A percentile compares a stretch with the other conserved stretches of the same genome.
Evolutionary conservation across 2,329 filamentous ascomycete genomes (phyloP).

Genomic region (Alternaria arbusti): DNA sequence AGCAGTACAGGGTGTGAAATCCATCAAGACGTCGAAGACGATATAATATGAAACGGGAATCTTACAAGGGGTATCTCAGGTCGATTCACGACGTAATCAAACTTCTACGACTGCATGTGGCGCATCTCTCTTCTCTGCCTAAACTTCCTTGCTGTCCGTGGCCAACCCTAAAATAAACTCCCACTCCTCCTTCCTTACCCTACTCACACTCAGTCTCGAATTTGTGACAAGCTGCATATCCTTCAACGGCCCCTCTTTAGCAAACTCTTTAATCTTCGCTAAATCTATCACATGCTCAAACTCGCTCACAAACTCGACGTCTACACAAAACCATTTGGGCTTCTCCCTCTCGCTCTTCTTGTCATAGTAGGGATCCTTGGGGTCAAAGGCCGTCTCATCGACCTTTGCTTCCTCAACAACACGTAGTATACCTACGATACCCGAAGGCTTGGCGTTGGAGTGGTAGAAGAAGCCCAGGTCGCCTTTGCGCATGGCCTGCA

Average conservation of each 20-base stretch:
- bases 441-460: slow-evolving; percentile 88
- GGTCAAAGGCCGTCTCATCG: slow-evolving; percentile 78
- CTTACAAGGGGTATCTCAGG: not conserved
- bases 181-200: slow-evolving; percentile 71
- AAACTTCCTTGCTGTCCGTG: slow-evolving; percentile 8
- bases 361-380: slow-evolving; percentile 82
- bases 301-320: slow-evolving; percentile 86
- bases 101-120: not conserved
- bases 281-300: slow-evolving; percentile 75
- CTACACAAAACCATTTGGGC: slow-evolving; percentile 86
- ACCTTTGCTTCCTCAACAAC: slow-evolving; percentile 83
- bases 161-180: slow-evolving; percentile 64
- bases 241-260: slow-evolving; percentile 63
- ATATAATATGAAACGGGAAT: not conserved
- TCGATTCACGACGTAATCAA: not conserved
- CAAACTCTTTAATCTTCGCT: slow-evolving; percentile 72
- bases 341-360: slow-evolving; percentile 71
- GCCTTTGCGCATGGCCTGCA: slow-evolving; percentile 87
- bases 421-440: slow-evolving; percentile 86
- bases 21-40: not conserved
- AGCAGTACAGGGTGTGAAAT: not conserved
- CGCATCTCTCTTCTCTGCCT: not conserved
- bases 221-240: slow-evolving; percentile 85
- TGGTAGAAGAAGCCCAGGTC: slow-evolving; percentile 98
- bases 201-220: slow-evolving; percentile 80